Percentiles rank a stretch among this genome's conserved stretches.
phyloP scores from a whole-genome alignment of 176 grass and related monocot species.

The Oropetium thomaeum region DNA sequence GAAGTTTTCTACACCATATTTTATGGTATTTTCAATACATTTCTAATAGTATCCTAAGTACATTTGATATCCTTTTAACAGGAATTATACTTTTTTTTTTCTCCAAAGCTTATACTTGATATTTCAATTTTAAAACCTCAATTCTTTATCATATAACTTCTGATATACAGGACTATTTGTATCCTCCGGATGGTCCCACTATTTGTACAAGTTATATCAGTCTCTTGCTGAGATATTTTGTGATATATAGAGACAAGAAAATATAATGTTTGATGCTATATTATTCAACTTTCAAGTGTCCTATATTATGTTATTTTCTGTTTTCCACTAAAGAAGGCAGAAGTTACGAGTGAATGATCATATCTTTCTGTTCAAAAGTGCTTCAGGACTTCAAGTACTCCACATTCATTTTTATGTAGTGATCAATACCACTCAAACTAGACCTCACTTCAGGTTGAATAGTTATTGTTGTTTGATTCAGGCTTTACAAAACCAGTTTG shows the following conservation, averaged over 20 bases:
- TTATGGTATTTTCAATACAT: neutral
- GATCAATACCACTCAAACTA: neutral
- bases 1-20: neutral
- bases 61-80: neutral
- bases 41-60: neutral
- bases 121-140: conserved; percentile 4
- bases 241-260: neutral
- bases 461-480: neutral
- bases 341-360: neutral
- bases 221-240: neutral
- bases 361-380: neutral
- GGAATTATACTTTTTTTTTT: neutral
- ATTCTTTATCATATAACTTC: neutral
- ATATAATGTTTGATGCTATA: neutral
- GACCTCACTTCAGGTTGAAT: neutral
- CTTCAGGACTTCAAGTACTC: neutral
- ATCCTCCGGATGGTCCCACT: neutral
- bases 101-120: neutral
- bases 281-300: neutral
- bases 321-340: neutral
- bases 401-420: neutral
- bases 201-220: too few species aligned
- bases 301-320: neutral
- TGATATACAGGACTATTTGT: neutral
- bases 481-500: conserved; percentile 11